Evolutionary conservation across 2,329 filamentous ascomycete species (phyloP).

Genomic region (Colletotrichum aenigma): DNA sequence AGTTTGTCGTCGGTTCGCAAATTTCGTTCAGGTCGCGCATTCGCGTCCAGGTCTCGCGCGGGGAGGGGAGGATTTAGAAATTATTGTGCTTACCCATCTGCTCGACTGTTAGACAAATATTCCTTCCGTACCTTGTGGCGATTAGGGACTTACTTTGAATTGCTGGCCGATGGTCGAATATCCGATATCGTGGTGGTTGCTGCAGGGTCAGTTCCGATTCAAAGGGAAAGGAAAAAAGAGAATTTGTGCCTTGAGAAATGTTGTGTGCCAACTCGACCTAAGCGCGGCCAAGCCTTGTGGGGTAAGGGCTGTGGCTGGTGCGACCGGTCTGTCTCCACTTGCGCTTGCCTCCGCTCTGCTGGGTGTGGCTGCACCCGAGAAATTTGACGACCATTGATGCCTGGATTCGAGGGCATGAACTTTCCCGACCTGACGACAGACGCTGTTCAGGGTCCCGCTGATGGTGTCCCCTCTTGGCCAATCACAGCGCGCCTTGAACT

Average conservation of each 20-base stretch:
- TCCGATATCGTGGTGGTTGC: conserved; percentile 23
- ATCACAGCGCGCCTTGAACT: background rate
- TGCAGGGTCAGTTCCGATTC: conserved; percentile 13
- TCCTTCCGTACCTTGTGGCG: background rate
- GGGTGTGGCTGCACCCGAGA: background rate
- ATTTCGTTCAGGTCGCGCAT: background rate
- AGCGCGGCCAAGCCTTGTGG: conserved; percentile 1
- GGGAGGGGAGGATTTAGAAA: conserved; percentile 2
- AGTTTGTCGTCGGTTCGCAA: conserved; percentile 12
- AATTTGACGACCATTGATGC: background rate
- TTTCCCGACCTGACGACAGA: background rate
- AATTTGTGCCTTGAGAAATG: conserved; percentile 10
- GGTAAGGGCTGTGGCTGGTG: background rate
- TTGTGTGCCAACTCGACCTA: background rate
- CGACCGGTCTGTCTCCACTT: background rate
- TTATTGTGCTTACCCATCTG: conserved; percentile 65
- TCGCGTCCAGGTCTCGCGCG: background rate
- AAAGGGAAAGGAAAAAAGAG: conserved; percentile 7
- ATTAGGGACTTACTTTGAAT: conserved; percentile 21
- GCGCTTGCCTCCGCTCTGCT: background rate
- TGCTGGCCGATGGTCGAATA: conserved; percentile 23
- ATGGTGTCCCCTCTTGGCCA: background rate
- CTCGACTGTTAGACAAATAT: conserved; percentile 39
- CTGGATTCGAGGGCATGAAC: background rate
- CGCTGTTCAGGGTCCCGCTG: background rate